Conservation (phyloP, 1,284 basidiomycete species). For the Ganoderma sinense region DNA sequence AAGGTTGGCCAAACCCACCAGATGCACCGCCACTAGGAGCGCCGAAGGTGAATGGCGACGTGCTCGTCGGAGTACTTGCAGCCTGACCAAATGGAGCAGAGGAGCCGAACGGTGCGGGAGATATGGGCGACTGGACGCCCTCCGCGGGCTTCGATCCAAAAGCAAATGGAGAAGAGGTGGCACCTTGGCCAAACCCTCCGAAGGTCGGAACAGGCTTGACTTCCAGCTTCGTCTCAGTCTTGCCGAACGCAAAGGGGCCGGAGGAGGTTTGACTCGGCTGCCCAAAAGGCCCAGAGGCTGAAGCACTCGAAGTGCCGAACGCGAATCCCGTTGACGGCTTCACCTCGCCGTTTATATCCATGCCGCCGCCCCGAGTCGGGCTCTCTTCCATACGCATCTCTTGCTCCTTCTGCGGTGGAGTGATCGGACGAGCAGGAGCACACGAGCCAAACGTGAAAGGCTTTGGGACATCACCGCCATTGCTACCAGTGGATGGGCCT, state of each 20-base stretch:
- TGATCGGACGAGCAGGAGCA: constrained; percentile 32
- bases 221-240: constrained; percentile 32
- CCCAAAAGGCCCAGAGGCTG: constrained; percentile 33
- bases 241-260: constrained; percentile 34
- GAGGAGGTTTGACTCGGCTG: constrained; percentile 30
- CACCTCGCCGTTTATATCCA: constrained; percentile 37
- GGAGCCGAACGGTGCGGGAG: constrained; percentile 30
- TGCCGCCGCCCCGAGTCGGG: constrained; percentile 38
- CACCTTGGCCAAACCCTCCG: constrained; percentile 27
- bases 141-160: constrained; percentile 39
- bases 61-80: constrained; percentile 28
- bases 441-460: constrained; percentile 36
- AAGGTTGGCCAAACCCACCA: constrained; percentile 39
- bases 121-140: constrained; percentile 29
- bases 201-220: constrained; percentile 32
- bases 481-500: constrained; percentile 25
- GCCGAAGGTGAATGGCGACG: constrained; percentile 35
- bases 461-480: constrained; percentile 31
- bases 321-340: constrained; percentile 30
- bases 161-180: constrained; percentile 27
- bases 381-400: constrained; percentile 48
- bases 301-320: constrained; percentile 27
- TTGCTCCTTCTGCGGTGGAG: constrained; percentile 40
- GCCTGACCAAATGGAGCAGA: constrained; percentile 32
- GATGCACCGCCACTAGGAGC: constrained; percentile 22